Conservation (phyloP, 768 basidiomycete species). For the Russula ochroleuca region DNA sequence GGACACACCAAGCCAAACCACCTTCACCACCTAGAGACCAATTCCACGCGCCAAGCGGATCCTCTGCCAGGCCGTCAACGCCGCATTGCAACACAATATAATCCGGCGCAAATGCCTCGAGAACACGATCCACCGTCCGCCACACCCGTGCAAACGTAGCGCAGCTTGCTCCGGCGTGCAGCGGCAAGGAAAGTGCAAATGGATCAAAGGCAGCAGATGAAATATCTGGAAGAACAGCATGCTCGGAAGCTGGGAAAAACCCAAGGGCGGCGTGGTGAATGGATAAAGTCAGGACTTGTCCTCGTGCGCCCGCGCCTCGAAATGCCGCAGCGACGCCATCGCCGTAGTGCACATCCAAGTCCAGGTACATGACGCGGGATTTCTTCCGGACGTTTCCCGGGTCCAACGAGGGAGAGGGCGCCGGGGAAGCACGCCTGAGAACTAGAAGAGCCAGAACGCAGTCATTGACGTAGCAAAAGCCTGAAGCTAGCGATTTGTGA, state of each 20-base stretch:
- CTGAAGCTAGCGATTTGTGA: constrained; percentile 69
- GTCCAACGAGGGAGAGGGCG: background rate
- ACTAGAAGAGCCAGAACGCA: constrained; percentile 75
- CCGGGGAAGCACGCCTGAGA: constrained; percentile 44
- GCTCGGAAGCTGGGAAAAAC: constrained; percentile 71
- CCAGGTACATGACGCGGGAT: constrained; percentile 81
- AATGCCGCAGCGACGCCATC: constrained; percentile 85
- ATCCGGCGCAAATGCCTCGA: constrained; percentile 63
- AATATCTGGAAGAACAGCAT: constrained; percentile 45
- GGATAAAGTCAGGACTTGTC: constrained; percentile 57
- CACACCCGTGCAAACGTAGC: constrained; percentile 62
- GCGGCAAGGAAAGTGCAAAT: constrained; percentile 75
- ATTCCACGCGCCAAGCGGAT: constrained; percentile 72
- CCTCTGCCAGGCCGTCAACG: constrained; percentile 80
- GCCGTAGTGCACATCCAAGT: constrained; percentile 88
- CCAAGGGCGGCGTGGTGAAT: constrained; percentile 79
- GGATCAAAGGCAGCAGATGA: constrained; percentile 44
- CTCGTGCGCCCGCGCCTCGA: constrained; percentile 34
- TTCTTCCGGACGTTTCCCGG: constrained; percentile 32
- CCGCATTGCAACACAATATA: constrained; percentile 84
- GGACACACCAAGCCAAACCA: constrained; percentile 68
- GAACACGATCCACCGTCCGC: constrained; percentile 56
- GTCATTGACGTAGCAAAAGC: constrained; percentile 95
- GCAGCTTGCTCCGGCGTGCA: constrained; percentile 64
- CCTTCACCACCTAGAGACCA: constrained; percentile 53